These are phyloP conservation scores for Verticillium alfalfae DNA, from an alignment of 2,329 filamentous ascomycete genomes.

Conservation along the genomic window DNA sequence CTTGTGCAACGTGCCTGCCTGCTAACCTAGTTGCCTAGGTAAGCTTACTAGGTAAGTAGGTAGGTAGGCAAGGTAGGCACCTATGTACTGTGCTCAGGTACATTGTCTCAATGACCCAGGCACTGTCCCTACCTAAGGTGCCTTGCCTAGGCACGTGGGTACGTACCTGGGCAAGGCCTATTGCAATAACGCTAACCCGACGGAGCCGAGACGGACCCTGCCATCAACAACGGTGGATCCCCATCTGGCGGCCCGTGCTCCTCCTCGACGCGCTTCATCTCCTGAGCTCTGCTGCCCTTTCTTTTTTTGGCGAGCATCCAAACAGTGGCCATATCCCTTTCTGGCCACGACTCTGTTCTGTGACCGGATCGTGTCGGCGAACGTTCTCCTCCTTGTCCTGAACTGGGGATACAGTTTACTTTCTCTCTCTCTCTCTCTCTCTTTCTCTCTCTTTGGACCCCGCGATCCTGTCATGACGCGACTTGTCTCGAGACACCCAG, in stretches of 20 bases:
- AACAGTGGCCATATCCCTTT: background rate
- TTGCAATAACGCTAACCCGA: background rate
- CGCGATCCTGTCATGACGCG: slow-evolving; percentile 8
- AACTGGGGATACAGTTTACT: background rate
- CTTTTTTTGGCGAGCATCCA: slow-evolving; percentile 6
- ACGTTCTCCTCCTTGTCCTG: background rate
- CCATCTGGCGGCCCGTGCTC: background rate
- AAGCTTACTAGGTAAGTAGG: too few species aligned
- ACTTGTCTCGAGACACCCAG: slow-evolving; percentile 3
- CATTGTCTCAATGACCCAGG: background rate
- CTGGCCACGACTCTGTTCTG: background rate
- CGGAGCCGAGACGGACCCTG: background rate
- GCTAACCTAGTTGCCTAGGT: too few species aligned
- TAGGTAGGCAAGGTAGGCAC: too few species aligned
- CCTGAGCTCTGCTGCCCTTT: background rate
- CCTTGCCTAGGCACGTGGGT: too few species aligned
- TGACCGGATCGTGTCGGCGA: background rate
- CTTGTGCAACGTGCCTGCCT: background rate
- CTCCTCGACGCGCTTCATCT: background rate
- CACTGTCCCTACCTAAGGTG: too few species aligned
- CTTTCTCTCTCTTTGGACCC: background rate
- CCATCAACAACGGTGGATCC: background rate
- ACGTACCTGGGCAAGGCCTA: too few species aligned
- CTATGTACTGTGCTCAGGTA: background rate
- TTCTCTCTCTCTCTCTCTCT: background rate